These are phyloP conservation scores for Flaveria linearis DNA, from an alignment of 129 eudicot species.

Conservation along the genomic window DNA sequence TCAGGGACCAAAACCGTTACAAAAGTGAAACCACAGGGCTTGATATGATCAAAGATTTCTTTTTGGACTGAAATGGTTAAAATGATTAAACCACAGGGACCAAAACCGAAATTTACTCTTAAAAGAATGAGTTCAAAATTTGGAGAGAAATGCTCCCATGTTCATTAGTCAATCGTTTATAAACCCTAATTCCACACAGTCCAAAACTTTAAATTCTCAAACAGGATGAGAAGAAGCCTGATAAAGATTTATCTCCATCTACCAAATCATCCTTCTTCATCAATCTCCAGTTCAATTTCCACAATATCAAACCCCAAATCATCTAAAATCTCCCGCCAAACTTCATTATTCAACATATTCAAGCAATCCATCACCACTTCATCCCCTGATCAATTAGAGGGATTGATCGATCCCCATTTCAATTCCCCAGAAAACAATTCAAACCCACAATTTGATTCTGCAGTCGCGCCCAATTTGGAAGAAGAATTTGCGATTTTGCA, in stretches of 20 bases:
- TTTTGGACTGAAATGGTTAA: no score
- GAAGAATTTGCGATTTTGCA: constrained; percentile 50
- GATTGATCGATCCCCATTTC: constrained; percentile 43
- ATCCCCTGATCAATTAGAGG: constrained; percentile 43
- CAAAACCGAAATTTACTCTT: no score
- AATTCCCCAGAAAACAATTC: constrained; percentile 19
- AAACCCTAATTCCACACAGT: constrained; percentile 31
- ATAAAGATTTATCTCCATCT: constrained; percentile 32
- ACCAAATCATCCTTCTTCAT: constrained; percentile 19
- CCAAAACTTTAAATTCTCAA: constrained; percentile 6
- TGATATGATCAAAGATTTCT: no score
- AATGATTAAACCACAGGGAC: no score
- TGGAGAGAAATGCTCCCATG: background rate
- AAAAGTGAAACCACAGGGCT: no score
- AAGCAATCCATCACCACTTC: constrained; percentile 40
- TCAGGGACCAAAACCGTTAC: no score
- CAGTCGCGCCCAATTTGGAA: constrained; percentile 27
- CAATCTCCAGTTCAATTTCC: constrained; percentile 23
- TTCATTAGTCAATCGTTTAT: constrained; percentile 1
- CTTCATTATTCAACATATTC: constrained; percentile 18
- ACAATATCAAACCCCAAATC: constrained; percentile 25
- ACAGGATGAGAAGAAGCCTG: constrained; percentile 49
- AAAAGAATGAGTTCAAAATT: no score
- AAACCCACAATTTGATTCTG: constrained; percentile 21
- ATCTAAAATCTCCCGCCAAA: constrained; percentile 35